Base-by-base conservation (phyloP, 73 alveolate species). In the Tetrahymena elliotti region DNA sequence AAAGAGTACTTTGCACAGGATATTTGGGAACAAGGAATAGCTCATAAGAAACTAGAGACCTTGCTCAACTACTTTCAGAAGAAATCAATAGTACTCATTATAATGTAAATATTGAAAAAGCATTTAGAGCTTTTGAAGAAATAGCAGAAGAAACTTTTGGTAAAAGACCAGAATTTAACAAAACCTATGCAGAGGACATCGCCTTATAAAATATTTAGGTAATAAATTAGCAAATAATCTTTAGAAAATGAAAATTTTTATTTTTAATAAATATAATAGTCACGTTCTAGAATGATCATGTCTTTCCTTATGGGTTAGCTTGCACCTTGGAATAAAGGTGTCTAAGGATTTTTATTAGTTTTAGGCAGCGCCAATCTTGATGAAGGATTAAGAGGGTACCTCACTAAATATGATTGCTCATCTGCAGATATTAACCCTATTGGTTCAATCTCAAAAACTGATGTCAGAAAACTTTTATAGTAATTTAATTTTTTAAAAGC, bases 151-250 rank as follows among this genome's bases (percentile, higher is more conserved):
- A 95, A n/a, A 93, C 95, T n/a, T 83, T 98, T 9, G 96, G 97
- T 24, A 95, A 97, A 52, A 93, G 53, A 0, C 99, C 99, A 3
- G 38, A 97, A 68, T 98, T 97, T 96, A 96, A 93, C 27, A 99
- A 99, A 22, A 40, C 97, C 1, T 47, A 83, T 33, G 83, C 94
- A 53, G 99, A 97, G 94, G 99, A 98, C 94, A 52, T 98, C 36
- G 99, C 99, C 41, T 95, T 98, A n/a, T 96, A 98, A 95, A 98
- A 98, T 92, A 98, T 98, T 93, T 98, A 98, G 88, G 99, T 99
- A 34, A 54, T 47, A 7, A 99, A 6, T 84, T 95, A 53, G 33
- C 52, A 22, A 38, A 92, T 8, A 9, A n/a, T 35, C 22, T 20
- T 20, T 92, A 34, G 33, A 3, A 11, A 16, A 33, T 3, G n/a